Conservation (phyloP, 805 yeast species). For the Saturnispora bothae region DNA sequence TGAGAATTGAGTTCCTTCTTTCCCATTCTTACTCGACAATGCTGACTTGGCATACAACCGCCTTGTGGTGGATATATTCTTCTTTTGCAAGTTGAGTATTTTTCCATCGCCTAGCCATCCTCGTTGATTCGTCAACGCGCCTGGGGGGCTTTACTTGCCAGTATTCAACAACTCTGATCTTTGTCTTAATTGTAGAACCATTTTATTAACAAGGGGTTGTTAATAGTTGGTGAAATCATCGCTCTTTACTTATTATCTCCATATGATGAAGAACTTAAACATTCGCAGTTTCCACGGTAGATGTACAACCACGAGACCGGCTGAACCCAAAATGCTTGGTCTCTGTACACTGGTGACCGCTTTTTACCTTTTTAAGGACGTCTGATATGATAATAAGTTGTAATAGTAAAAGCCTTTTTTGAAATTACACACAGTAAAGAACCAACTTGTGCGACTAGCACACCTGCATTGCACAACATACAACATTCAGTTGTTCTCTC, state of each 20-base stretch:
- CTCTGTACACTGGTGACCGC: conserved; percentile 83
- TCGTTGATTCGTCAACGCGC: conserved; percentile 24
- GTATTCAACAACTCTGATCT: conserved; percentile 57
- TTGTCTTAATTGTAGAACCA: conserved; percentile 1
- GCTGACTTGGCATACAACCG: conserved; percentile 73
- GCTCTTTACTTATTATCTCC: too few relatives aligned
- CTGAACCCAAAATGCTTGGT: conserved; percentile 50
- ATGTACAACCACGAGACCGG: conserved; percentile 42
- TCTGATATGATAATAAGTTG: conserved; percentile 43
- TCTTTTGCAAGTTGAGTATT: conserved; percentile 23
- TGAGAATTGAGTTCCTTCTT: conserved; percentile 56
- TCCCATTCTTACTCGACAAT: conserved; percentile 90
- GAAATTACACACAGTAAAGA: too few relatives aligned
- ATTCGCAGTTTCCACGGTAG: conserved; percentile 97
- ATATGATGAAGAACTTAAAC: conserved; percentile 74
- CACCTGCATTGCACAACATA: too few relatives aligned
- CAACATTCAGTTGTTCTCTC: too few relatives aligned
- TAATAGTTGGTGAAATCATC: too few relatives aligned
- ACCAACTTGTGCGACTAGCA: too few relatives aligned
- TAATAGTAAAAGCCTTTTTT: too few relatives aligned
- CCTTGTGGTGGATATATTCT: conserved; percentile 23
- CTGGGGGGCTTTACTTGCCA: conserved; percentile 73
- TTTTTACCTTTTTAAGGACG: conserved; percentile 83
- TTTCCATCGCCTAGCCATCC: conserved; percentile 24
- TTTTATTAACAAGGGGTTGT: too few relatives aligned